phyloP scores from a whole-genome alignment of 139 green algal genomes.

The Volvox africanus region DNA sequence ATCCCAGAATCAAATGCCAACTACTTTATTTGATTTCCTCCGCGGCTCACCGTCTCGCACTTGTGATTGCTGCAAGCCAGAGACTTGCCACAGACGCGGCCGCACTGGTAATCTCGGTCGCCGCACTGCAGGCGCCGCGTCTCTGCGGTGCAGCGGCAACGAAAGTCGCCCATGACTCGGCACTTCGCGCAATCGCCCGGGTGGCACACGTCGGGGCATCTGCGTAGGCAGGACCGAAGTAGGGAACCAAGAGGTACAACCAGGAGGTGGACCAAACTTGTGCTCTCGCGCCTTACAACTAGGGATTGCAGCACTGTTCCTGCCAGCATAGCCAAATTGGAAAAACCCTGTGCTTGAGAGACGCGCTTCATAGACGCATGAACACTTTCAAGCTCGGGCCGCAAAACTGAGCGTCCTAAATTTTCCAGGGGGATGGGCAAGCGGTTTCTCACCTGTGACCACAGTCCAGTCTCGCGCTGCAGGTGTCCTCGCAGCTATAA shows the following conservation, averaged over 20 bases:
- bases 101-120: constrained; percentile 68
- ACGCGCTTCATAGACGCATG: too few species aligned
- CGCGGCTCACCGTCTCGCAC: constrained; percentile 68
- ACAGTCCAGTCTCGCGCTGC: constrained; percentile 48
- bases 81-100: constrained; percentile 64
- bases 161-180: constrained; percentile 33
- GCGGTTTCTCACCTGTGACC: constrained; percentile 47
- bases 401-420: too few species aligned
- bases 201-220: constrained; percentile 44
- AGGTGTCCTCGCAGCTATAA: constrained; percentile 70
- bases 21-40: background rate
- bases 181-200: constrained; percentile 12
- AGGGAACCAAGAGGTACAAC: too few species aligned
- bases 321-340: too few species aligned
- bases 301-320: too few species aligned
- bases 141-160: constrained; percentile 70
- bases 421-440: too few species aligned
- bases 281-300: too few species aligned
- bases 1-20: too few species aligned
- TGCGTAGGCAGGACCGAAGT: constrained; percentile 18
- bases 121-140: constrained; percentile 61
- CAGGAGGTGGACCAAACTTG: too few species aligned
- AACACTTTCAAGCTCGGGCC: too few species aligned
- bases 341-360: too few species aligned
- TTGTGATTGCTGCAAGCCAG: constrained; percentile 74